Evolutionary conservation across 257 asterid genomes (phyloP), one percentile per base, ranked within the genome.

Genomic region (Penstemon eatonii): DNA sequence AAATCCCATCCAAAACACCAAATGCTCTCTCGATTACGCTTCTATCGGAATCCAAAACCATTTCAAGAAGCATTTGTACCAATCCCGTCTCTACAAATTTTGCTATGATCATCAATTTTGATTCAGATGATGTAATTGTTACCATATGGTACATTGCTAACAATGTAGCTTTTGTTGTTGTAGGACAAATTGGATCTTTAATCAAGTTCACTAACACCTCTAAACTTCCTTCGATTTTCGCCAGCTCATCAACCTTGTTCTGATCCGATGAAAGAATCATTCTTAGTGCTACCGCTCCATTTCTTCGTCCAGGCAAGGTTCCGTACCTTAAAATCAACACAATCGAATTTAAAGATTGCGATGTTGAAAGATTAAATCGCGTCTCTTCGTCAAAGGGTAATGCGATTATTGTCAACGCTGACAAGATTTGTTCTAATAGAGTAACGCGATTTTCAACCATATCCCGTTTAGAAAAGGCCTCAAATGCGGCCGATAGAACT

Each of bases 21-120:
- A 86, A 69, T 18, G 83, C 88, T 63, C 78, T 84, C 76, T 86
- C 93, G 8, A 83, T 72, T 43, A 64, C 19, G 77, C 93, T 77
- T 65, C 66, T 74, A 1, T 86, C 88, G 1, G 81, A 75, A 11
- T 75, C 87, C 45, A 84, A 86, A 3, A 80, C 76, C 42, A 75
- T 63, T 8, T 86, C 88, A 0, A 82, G 9, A 3, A 84, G 70
- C 15, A 57, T 37, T 36, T 60, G 64, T 4, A 82, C 71, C 12
- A 86, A 7, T 39, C 90, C 88, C 79, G 66, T 70, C 3, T 80
- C 75, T 2, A 66, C 54, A 5, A 82, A 51, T 12, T 61, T 72
- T 58, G 61, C 9, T 5, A 62, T 58, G 41, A n/a, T 55, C 63
- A n/a, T 55, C 63, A 54, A 66, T 49, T 69, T 49, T 4, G 54